These are phyloP conservation scores for Aegilops speltoides DNA, from an alignment of 176 grass and related monocot species.

Conservation along the genomic window DNA sequence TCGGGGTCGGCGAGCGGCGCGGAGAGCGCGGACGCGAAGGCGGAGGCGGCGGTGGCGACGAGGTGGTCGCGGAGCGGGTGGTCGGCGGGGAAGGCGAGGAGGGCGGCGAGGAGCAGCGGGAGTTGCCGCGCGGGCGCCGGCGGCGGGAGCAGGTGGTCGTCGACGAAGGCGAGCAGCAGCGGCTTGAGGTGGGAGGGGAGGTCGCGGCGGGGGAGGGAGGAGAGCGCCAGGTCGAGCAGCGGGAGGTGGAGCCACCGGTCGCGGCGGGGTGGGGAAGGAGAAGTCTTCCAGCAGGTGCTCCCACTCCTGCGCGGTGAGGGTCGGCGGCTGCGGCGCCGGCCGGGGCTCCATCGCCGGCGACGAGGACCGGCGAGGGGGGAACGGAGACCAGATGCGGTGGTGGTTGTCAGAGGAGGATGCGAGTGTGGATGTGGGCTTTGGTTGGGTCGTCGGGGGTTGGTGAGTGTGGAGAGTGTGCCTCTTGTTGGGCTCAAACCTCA, in stretches of 20 bases:
- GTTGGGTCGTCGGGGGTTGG: neutral
- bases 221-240: slow-evolving; percentile 67
- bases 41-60: slow-evolving; percentile 65
- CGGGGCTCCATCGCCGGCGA: slow-evolving; percentile 60
- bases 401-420: neutral
- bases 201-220: slow-evolving; percentile 85
- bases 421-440: neutral
- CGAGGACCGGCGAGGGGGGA: neutral
- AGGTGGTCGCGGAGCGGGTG: slow-evolving; percentile 63
- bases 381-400: neutral
- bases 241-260: slow-evolving; percentile 64
- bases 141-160: slow-evolving; percentile 46
- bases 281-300: slow-evolving; percentile 77
- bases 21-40: slow-evolving; percentile 61
- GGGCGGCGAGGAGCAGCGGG: slow-evolving; percentile 34
- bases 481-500: neutral
- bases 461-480: too few relatives aligned
- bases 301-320: slow-evolving; percentile 63
- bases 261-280: slow-evolving; percentile 41
- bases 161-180: slow-evolving; percentile 53
- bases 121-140: slow-evolving; percentile 32
- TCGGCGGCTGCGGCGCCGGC: neutral
- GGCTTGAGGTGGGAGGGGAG: slow-evolving; percentile 55
- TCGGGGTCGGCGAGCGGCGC: slow-evolving; percentile 2
- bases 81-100: slow-evolving; percentile 37